Evolutionary conservation across 352 stramenopile species (phyloP).

Genomic region (Phytophthora colocasiae): DNA sequence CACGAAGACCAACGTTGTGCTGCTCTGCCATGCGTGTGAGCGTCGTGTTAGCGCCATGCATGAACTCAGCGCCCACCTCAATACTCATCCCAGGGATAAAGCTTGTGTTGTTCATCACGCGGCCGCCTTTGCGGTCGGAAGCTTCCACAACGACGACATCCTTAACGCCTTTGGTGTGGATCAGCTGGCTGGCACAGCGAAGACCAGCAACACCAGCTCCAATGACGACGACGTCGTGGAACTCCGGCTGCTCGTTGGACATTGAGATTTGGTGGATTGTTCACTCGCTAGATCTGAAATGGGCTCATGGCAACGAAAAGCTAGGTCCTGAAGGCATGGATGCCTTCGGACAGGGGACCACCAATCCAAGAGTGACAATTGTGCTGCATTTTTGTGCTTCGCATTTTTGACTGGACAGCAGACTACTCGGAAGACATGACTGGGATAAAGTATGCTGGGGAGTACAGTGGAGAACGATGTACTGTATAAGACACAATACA

Average conservation of each 20-base stretch:
- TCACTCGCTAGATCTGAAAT: slow-evolving; percentile 27
- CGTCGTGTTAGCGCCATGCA: slow-evolving; percentile 81
- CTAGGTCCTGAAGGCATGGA: too few species aligned
- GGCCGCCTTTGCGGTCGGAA: slow-evolving; percentile 65
- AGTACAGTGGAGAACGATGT: slow-evolving; percentile 10
- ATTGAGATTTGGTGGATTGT: slow-evolving; percentile 5
- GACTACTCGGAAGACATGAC: background rate
- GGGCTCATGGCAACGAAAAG: slow-evolving; percentile 2
- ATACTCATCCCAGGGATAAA: slow-evolving; percentile 81
- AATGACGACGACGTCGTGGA: slow-evolving; percentile 76
- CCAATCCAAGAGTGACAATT: slow-evolving; percentile 33
- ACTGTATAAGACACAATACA: slow-evolving; percentile 31
- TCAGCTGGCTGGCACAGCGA: slow-evolving; percentile 68
- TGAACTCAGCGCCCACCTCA: slow-evolving; percentile 78
- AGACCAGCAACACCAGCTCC: slow-evolving; percentile 73
- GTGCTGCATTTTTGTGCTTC: slow-evolving; percentile 33
- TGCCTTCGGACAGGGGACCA: slow-evolving; percentile 9
- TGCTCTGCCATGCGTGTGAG: slow-evolving; percentile 74
- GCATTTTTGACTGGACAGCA: slow-evolving; percentile 41
- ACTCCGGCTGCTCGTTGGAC: slow-evolving; percentile 29
- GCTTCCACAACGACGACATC: slow-evolving; percentile 85
- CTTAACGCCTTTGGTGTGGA: slow-evolving; percentile 56
- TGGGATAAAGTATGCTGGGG: slow-evolving; percentile 19
- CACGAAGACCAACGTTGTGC: slow-evolving; percentile 68
- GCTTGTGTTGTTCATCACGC: slow-evolving; percentile 63